These are phyloP conservation scores for Castanea sativa DNA, from an alignment of 306 rosid genomes.

Conservation along the genomic window DNA sequence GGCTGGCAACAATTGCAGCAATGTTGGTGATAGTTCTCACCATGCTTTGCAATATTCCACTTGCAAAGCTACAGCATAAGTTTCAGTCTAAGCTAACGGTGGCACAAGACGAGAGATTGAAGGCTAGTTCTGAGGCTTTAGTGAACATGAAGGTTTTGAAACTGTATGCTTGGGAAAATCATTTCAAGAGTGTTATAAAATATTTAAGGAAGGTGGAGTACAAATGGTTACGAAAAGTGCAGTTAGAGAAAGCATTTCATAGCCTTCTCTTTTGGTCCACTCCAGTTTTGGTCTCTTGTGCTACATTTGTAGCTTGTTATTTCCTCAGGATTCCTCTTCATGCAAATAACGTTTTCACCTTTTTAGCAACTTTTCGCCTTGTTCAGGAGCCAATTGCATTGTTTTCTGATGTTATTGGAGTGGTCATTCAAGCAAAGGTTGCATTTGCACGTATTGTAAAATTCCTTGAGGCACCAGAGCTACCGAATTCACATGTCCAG, in stretches of 20 bases:
- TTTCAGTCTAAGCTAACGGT: slow-evolving; percentile 60
- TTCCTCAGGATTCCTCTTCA: slow-evolving; percentile 59
- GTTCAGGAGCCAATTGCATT: slow-evolving; percentile 63
- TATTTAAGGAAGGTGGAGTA: slow-evolving; percentile 53
- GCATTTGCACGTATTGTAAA: slow-evolving; percentile 55
- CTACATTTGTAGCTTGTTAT: slow-evolving; percentile 68
- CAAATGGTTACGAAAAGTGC: slow-evolving; percentile 47
- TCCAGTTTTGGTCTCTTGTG: slow-evolving; percentile 63
- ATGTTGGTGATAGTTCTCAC: slow-evolving; percentile 57
- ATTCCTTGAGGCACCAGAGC: slow-evolving; percentile 67
- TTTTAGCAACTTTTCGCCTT: slow-evolving; percentile 70
- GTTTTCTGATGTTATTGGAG: slow-evolving; percentile 60
- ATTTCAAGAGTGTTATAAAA: slow-evolving; percentile 52
- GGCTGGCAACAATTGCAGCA: slow-evolving; percentile 69
- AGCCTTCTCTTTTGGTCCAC: slow-evolving; percentile 58
- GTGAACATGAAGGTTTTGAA: slow-evolving; percentile 75
- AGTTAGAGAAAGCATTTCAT: slow-evolving; percentile 39
- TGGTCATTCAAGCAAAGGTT: slow-evolving; percentile 68
- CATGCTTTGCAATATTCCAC: slow-evolving; percentile 61
- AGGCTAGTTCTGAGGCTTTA: slow-evolving; percentile 63
- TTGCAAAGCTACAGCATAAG: slow-evolving; percentile 71
- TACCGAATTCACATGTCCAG: slow-evolving; percentile 28
- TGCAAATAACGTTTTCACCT: slow-evolving; percentile 82
- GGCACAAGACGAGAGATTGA: slow-evolving; percentile 76
- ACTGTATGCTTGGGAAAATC: slow-evolving; percentile 79